Evolutionary conservation across 306 rosid genomes (phyloP).

Genomic region (Gillenia trifoliata): DNA sequence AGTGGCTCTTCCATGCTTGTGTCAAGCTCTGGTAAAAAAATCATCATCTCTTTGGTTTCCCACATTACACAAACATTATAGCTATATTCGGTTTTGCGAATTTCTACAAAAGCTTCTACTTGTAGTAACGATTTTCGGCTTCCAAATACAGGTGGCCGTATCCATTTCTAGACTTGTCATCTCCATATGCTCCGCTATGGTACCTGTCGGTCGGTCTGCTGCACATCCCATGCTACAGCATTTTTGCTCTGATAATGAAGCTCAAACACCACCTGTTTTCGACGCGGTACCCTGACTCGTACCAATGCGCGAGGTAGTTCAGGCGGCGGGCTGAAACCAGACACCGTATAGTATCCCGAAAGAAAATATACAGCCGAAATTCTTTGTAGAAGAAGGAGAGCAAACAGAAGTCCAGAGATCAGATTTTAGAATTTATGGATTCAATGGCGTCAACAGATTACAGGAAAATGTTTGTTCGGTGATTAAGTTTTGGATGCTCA

Average conservation of each 20-base stretch:
- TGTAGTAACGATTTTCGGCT: not conserved
- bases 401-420: slow-evolving; percentile 4
- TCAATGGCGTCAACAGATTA: slow-evolving; percentile 6
- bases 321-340: slow-evolving; percentile 12
- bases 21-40: slow-evolving; percentile 59
- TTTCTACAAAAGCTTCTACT: not conserved
- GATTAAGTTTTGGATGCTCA: slow-evolving; percentile 15
- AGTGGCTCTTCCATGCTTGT: slow-evolving; percentile 80
- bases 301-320: slow-evolving; percentile 46
- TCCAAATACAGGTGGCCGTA: slow-evolving; percentile 89
- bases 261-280: slow-evolving; percentile 68
- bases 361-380: not conserved
- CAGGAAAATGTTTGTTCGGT: slow-evolving; percentile 2
- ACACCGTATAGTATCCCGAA: not conserved
- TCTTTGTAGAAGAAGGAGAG: slow-evolving; percentile 19
- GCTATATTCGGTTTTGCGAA: not conserved
- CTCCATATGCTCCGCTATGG: slow-evolving; percentile 80
- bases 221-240: slow-evolving; percentile 92
- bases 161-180: slow-evolving; percentile 93
- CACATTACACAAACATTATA: not conserved
- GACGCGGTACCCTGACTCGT: slow-evolving; percentile 53
- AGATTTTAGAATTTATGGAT: not conserved
- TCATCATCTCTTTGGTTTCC: slow-evolving; percentile 4
- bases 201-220: slow-evolving; percentile 73
- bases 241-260: slow-evolving; percentile 71